A percentile compares a stretch with the other conserved stretches of the same genome.
phyloP scores from a whole-genome alignment of 768 basidiomycete genomes.

The Kondoa malvinella region DNA sequence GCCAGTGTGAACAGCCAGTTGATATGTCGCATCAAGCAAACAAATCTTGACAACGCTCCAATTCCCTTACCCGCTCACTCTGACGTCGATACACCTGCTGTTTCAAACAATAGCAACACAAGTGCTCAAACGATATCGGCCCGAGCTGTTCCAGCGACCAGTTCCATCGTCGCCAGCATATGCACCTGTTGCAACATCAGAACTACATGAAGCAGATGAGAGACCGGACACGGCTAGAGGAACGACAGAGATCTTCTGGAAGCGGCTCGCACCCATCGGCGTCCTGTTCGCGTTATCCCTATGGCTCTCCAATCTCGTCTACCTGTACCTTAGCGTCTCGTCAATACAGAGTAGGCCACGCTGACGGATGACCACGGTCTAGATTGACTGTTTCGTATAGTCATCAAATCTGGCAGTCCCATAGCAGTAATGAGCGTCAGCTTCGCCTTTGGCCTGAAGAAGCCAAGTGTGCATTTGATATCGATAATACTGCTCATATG shows the following conservation, averaged over 20 bases:
- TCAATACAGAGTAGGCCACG: no score
- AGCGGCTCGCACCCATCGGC: background rate
- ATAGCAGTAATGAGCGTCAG: slow-evolving; percentile 1
- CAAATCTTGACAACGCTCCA: background rate
- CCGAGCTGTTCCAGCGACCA: background rate
- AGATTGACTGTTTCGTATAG: no score
- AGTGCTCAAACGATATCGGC: background rate
- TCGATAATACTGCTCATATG: slow-evolving; percentile 5
- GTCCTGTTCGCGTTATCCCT: background rate
- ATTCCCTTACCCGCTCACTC: slow-evolving; percentile 6
- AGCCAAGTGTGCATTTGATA: background rate
- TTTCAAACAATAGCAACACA: slow-evolving; percentile 1
- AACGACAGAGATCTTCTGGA: background rate
- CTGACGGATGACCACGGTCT: no score
- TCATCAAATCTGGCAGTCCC: slow-evolving; percentile 7
- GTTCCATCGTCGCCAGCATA: background rate
- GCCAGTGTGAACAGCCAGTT: background rate
- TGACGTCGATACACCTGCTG: background rate
- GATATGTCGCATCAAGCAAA: background rate
- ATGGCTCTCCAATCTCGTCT: slow-evolving; percentile 6
- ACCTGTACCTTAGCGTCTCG: slow-evolving; percentile 2
- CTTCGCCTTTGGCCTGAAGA: slow-evolving; percentile 9
- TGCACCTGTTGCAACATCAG: background rate
- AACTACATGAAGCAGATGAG: background rate
- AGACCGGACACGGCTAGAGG: background rate